Evolutionary conservation across 148 eudicot species (phyloP), one percentile per base, ranked within the genome.

Genomic region (Cornus kousa): DNA sequence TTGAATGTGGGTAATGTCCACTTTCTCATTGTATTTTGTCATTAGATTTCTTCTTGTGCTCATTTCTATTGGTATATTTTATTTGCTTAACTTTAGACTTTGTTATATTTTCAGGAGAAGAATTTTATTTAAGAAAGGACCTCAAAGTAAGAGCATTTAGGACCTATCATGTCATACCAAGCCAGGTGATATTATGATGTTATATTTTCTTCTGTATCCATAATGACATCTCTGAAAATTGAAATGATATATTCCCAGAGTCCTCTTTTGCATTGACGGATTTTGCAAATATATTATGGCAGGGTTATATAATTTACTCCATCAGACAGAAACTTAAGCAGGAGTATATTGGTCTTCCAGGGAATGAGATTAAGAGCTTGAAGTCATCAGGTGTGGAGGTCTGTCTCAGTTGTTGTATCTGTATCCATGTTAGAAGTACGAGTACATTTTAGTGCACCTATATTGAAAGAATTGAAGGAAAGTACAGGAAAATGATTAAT

Each of bases 301-400:
- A 96, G 97, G 99, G 99, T 66, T 95, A 93, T 85, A 67, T 95
- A 76, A 72, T 93, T 71, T 95, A 93, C 87, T 88, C 96, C 31
- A 82, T 87, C 28, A 91, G 76, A 77, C 88, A 93, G 74, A 95
- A 95, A 87, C 97, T 93, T 67, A 95, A 92, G 88, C 87, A 83
- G 78, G 91, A 93, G 83, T 95, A 91, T 80, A 16, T 84, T 80
- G 97, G 99, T 60, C 89, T 90, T 37, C 81, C 97, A 37, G 90
- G 89, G 32, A 85, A 85, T 75, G 93, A 95, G 81, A 88, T 95
- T 57, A 91, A 91, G 84, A 86, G 83, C 23, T 87, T 95, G 87
- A 95, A 81, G 90, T 73, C 77, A 59, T 89, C 94, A 79, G 97
- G 97, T 83, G 91, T 87, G 72, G 90, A 95, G 97, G 99, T 95